Evolutionary conservation across 2,329 filamentous ascomycete species (phyloP).

Genomic region (Colletotrichum noveboracense): DNA sequence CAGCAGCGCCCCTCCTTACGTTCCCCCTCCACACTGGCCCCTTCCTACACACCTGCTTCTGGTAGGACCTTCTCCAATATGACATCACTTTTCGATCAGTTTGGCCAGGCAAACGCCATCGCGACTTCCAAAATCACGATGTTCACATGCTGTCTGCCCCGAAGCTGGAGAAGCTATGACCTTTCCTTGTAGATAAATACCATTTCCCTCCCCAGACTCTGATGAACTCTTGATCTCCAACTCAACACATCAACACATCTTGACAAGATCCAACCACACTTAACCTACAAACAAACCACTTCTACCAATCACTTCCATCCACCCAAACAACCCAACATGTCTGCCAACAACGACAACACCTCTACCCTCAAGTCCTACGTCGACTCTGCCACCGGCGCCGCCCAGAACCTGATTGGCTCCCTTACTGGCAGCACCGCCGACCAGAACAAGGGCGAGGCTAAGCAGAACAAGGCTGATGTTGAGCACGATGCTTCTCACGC

Average conservation of each 20-base stretch:
- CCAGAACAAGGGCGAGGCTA: conserved; percentile 67
- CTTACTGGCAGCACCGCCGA: conserved; percentile 76
- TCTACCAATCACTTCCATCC: neutral
- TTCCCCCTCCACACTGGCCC: neutral
- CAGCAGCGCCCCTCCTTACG: conserved; percentile 7
- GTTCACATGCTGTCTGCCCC: conserved; percentile 13
- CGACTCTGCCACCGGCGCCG: conserved; percentile 74
- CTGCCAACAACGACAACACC: conserved; percentile 39
- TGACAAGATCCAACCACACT: neutral
- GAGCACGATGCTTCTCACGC: conserved; percentile 80
- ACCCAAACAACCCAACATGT: conserved; percentile 12
- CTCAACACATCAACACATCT: neutral
- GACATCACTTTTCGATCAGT: conserved; percentile 16
- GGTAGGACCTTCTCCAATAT: conserved; percentile 7
- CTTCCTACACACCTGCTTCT: neutral
- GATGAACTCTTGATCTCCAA: rapidly evolving
- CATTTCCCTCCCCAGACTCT: neutral
- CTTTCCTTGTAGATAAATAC: conserved; percentile 7
- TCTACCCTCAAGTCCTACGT: conserved; percentile 83
- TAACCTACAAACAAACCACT: neutral
- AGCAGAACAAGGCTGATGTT: conserved; percentile 67
- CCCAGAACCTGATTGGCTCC: conserved; percentile 74
- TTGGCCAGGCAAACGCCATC: neutral
- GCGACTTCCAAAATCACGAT: conserved; percentile 7
- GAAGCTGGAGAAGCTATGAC: neutral